Base-by-base conservation (phyloP, 2,329 filamentous ascomycete species). In the Cercospora citrullina region DNA sequence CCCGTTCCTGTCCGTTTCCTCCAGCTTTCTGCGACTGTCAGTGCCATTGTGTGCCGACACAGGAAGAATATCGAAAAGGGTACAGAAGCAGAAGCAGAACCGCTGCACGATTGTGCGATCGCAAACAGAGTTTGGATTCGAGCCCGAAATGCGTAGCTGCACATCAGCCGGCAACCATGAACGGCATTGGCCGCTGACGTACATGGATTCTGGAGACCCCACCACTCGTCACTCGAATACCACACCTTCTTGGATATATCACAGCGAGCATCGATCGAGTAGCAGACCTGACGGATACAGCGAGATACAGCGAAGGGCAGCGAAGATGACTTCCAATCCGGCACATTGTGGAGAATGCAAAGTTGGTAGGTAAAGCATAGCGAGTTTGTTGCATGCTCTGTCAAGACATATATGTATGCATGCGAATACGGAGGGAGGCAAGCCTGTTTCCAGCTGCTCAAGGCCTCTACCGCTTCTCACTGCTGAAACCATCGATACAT, bases 331-430 rank as follows among this genome's bases (percentile, higher is more conserved):
- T 4, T 59, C 55, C 55, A 33, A 59, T 9, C 55, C 55, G 55
- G 28, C 55, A 16, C 65, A 69, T 59, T 71, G 69, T 30, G 63
- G 55, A 14, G 53, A 69, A 33, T 71, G 69, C 36, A 55, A 66
- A 18, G 33, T 31, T 60, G 66, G 68, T 68, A 60, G 36, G 67
- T 21, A 57, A 63, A 16, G 9, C 7, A n/a, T 5, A 16, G 5
- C 14, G 14, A 53, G 23, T 16, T 28, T 16, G 10, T 53, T 16
- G 23, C 21, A 16, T 30, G 21, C 26, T 53, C 16, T 16, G 58
- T 39, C 14, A 16, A 28, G 10, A 28, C 12, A 53, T 28, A 28
- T n/a, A 53, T 53, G 36, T 39, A 39, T 39, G 14, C 16, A 39
- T 39, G 36, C 16, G 16, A n/a, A 8, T 39, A 5, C 36, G 14